phyloP scores from a whole-genome alignment of 2,329 filamentous ascomycete species.

The Aspergillus brasiliensis region DNA sequence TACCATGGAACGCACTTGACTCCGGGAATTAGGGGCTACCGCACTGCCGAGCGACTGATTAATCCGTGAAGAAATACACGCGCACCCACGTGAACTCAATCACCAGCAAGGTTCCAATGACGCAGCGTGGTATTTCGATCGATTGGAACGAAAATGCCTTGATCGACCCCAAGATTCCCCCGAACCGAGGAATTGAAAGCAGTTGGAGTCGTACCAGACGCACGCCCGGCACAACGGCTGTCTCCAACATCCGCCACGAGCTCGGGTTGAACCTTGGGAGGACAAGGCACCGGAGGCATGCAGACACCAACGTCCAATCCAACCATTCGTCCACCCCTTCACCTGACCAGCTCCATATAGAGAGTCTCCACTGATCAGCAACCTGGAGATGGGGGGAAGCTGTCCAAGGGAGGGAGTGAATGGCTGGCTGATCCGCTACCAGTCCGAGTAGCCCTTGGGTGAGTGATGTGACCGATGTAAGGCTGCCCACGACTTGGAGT shows the following conservation, averaged over 20 bases:
- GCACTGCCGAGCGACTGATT: not conserved
- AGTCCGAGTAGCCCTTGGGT: not conserved
- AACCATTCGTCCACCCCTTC: not conserved
- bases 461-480: not conserved
- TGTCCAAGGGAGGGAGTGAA: not conserved
- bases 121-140: not conserved
- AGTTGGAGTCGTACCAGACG: slow-evolving; percentile 13
- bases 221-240: slow-evolving; percentile 9
- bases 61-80: not conserved
- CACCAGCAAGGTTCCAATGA: not conserved
- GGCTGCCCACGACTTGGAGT: not conserved
- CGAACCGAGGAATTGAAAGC: slow-evolving; percentile 10
- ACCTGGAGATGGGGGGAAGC: not conserved
- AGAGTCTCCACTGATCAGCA: slow-evolving; percentile 8
- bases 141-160: not conserved
- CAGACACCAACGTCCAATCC: not conserved
- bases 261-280: not conserved
- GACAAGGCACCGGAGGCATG: too few species aligned
- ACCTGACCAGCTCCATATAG: not conserved
- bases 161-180: slow-evolving; percentile 6
- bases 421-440: not conserved
- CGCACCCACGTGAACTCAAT: not conserved
- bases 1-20: not conserved
- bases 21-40: not conserved
- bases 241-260: slow-evolving; percentile 10